A percentile compares a stretch with the other conserved stretches of the same genome.
phyloP scores from a whole-genome alignment of 768 basidiomycete genomes.

The Russula compacta region DNA sequence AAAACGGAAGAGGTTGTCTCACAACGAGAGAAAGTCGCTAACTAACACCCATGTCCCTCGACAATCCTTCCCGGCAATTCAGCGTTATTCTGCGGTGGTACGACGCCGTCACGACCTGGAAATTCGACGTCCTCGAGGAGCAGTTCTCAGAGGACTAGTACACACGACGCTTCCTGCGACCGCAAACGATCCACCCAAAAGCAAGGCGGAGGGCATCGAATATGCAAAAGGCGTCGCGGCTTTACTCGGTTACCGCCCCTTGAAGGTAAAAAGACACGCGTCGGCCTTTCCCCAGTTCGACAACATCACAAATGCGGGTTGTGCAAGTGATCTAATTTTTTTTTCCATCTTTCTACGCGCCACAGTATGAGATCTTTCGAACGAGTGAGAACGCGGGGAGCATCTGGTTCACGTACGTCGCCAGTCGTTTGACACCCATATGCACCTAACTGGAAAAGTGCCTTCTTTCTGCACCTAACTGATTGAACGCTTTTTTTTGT shows the following conservation, averaged over 20 bases:
- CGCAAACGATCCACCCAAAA: not conserved
- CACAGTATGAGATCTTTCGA: slow-evolving; percentile 9
- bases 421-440: too few species aligned
- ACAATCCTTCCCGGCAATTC: slow-evolving; percentile 7
- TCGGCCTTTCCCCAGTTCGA: not conserved
- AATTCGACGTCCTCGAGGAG: not conserved
- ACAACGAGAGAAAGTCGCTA: not conserved
- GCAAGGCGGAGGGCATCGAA: slow-evolving; percentile 1
- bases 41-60: not conserved
- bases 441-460: too few species aligned
- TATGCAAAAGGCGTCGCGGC: not conserved
- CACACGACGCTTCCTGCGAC: slow-evolving; percentile 1
- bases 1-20: not conserved
- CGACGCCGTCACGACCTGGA: not conserved
- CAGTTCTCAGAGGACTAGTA: not conserved
- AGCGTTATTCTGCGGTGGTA: not conserved
- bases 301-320: too few species aligned
- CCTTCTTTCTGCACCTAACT: not conserved
- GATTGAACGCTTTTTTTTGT: not conserved
- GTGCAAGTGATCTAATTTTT: not conserved
- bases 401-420: slow-evolving; percentile 12
- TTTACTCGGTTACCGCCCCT: not conserved
- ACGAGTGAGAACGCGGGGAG: not conserved
- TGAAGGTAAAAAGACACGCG: not conserved
- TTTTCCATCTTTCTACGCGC: not conserved